Percentiles rank a stretch among this genome's conserved stretches.
Evolutionary conservation across 2,329 filamentous ascomycete species (phyloP).

Genomic region (Peltaster fructicola): DNA sequence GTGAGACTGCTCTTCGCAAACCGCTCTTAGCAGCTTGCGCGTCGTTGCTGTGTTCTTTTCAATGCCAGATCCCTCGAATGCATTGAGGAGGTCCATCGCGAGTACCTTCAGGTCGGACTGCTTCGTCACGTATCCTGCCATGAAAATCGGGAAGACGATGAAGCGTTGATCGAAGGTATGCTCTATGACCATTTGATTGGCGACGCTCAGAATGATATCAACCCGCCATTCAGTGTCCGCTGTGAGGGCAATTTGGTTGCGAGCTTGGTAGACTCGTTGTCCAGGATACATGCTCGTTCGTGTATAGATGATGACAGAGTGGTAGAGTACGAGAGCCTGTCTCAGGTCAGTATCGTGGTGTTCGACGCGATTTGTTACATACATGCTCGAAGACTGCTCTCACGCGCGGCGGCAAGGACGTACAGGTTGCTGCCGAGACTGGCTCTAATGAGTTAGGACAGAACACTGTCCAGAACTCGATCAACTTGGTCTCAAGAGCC

Average conservation of each 20-base stretch:
- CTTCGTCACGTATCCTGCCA: slow-evolving; percentile 30
- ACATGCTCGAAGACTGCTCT: slow-evolving; percentile 26
- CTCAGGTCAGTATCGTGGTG: slow-evolving; percentile 4
- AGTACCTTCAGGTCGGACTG: slow-evolving; percentile 26
- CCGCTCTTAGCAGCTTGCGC: slow-evolving; percentile 26
- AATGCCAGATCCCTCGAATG: slow-evolving; percentile 30
- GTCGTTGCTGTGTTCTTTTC: slow-evolving; percentile 30
- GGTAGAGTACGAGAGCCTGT: slow-evolving; percentile 29
- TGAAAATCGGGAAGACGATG: slow-evolving; percentile 36
- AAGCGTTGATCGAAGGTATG: slow-evolving; percentile 27
- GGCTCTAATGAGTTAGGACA: slow-evolving; percentile 13
- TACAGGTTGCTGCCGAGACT: slow-evolving; percentile 11
- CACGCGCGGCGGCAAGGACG: slow-evolving; percentile 15
- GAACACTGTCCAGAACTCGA: slow-evolving; percentile 12
- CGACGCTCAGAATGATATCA: slow-evolving; percentile 27
- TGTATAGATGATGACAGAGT: slow-evolving; percentile 32
- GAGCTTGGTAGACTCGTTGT: slow-evolving; percentile 26
- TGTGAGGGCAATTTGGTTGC: slow-evolving; percentile 15
- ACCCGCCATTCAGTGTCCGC: slow-evolving; percentile 28
- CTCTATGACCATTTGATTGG: too few species aligned
- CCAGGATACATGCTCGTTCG: slow-evolving; percentile 35
- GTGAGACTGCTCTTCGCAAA: slow-evolving; percentile 32
- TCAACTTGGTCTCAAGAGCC: slow-evolving; percentile 14
- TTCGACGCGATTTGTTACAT: slow-evolving; percentile 23
- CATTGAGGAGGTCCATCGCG: slow-evolving; percentile 31